phyloP scores from a whole-genome alignment of 73 alveolate genomes.

The Stentor roeselii region DNA sequence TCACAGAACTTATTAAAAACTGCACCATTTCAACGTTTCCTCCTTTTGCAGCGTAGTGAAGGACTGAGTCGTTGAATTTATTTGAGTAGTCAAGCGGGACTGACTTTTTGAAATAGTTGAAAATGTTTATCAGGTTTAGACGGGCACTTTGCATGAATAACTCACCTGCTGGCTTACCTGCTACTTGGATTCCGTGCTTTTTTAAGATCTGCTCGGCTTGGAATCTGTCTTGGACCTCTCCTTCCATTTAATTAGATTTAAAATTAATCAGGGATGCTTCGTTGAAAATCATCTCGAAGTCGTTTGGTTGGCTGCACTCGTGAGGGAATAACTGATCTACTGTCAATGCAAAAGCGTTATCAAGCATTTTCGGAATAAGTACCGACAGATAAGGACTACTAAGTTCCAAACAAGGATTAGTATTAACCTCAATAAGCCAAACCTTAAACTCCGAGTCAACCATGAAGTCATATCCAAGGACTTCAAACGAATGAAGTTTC shows the following conservation, averaged over 20 bases:
- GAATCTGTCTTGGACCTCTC: constrained; percentile 37
- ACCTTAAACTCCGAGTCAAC: not conserved
- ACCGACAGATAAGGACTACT: constrained; percentile 59
- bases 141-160: constrained; percentile 56
- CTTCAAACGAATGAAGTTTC: constrained; percentile 77
- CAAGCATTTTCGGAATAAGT: constrained; percentile 86
- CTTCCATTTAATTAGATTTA: constrained; percentile 20
- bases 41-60: constrained; percentile 64
- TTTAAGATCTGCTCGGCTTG: constrained; percentile 64
- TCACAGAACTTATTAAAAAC: constrained; percentile 32
- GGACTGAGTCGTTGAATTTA: constrained; percentile 53
- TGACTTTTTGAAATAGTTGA: constrained; percentile 37
- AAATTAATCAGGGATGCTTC: too few relatives aligned
- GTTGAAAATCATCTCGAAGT: not conserved
- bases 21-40: constrained; percentile 51
- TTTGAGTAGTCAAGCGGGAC: constrained; percentile 39
- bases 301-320: not conserved
- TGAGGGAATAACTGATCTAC: constrained; percentile 57
- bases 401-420: constrained; percentile 57
- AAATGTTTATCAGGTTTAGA: constrained; percentile 52
- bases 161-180: constrained; percentile 62
- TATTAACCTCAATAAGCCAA: constrained; percentile 22
- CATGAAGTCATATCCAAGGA: constrained; percentile 35
- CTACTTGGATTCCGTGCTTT: constrained; percentile 46
- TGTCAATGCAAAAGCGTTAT: constrained; percentile 83